A percentile compares a stretch with the other conserved stretches of the same genome.
phyloP scores from a whole-genome alignment of 1,284 basidiomycete species.

The Moesziomyces globuligerus region DNA sequence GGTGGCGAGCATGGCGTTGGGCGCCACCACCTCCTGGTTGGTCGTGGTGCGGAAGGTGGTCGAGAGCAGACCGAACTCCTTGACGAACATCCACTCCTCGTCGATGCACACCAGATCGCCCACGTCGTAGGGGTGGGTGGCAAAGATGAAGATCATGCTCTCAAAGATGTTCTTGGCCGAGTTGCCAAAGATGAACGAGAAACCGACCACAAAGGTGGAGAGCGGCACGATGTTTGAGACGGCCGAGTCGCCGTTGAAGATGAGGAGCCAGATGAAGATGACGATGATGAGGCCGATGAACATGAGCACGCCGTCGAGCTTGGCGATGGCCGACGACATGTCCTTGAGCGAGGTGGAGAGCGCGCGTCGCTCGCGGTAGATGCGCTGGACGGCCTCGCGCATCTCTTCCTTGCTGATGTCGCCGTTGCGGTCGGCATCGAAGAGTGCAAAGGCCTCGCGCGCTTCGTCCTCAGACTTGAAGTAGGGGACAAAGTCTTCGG shows the following conservation, averaged over 20 bases:
- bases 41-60: slow-evolving; percentile 82
- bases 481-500: slow-evolving; percentile 74
- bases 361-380: slow-evolving; percentile 81
- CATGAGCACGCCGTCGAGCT: slow-evolving; percentile 70
- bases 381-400: slow-evolving; percentile 83
- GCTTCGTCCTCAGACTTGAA: slow-evolving; percentile 79
- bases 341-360: slow-evolving; percentile 75
- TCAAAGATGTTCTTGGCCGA: slow-evolving; percentile 84
- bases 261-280: slow-evolving; percentile 79
- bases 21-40: slow-evolving; percentile 80
- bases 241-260: slow-evolving; percentile 79
- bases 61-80: slow-evolving; percentile 78
- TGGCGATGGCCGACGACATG: slow-evolving; percentile 60
- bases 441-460: slow-evolving; percentile 77
- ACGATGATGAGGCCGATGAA: slow-evolving; percentile 74
- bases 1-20: slow-evolving; percentile 79
- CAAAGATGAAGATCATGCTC: slow-evolving; percentile 77
- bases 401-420: slow-evolving; percentile 83
- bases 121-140: slow-evolving; percentile 68
- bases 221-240: slow-evolving; percentile 82
- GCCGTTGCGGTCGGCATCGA: slow-evolving; percentile 85
- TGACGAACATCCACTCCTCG: slow-evolving; percentile 66
- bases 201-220: slow-evolving; percentile 75
- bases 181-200: slow-evolving; percentile 74
- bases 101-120: slow-evolving; percentile 67